Evolutionary conservation across 768 basidiomycete species (phyloP), one percentile per base, ranked within the genome.

Genomic region (Neoboletus magnificus): DNA sequence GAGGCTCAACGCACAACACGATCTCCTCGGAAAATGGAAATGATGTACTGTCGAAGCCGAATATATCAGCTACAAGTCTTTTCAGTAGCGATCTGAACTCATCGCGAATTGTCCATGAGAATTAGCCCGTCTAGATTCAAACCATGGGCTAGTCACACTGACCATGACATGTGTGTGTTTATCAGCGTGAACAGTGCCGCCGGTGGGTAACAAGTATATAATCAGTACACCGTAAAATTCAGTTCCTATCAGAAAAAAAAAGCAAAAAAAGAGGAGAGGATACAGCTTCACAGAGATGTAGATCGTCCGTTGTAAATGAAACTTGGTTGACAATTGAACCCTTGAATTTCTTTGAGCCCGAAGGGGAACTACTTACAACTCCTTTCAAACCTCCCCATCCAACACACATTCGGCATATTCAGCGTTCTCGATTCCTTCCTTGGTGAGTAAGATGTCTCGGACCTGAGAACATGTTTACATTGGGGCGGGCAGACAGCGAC

Each of bases 381-480:
- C 23, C 36, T 9, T 27, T 70, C 54, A 69, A 55, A 77, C 75
- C 46, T 72, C 68, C 25, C 46, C 79, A 54, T 82, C 68, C 52
- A 94, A 83, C 3, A 91, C 86, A 55, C 78, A 80, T 58, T 90
- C 79, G 3, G 78, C 70, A 59, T 86, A 89, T 18, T 79, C 75
- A 1, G 61, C 59, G 22, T 82, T 72, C 9, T 82, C 78, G 5
- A 71, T 66, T 5, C 86, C 91, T 67, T 93, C 80, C 27, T 80
- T 76, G 0, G 88, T 89, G 20, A 77, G 75, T 5, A 97, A 77
- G 53, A 96, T 93, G 5, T 90, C 85, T 55, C 79, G 81, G 55
- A 94, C 82, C 93, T 96, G 46, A 29, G 36, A 57, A 45, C 29
- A 40, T 43, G 30, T 44, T 52, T 27, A 47, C 36, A 25, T 37